Evolutionary conservation across 495 filamentous ascomycete species (phyloP).

Genomic region (Sphaerosporella brunnea): DNA sequence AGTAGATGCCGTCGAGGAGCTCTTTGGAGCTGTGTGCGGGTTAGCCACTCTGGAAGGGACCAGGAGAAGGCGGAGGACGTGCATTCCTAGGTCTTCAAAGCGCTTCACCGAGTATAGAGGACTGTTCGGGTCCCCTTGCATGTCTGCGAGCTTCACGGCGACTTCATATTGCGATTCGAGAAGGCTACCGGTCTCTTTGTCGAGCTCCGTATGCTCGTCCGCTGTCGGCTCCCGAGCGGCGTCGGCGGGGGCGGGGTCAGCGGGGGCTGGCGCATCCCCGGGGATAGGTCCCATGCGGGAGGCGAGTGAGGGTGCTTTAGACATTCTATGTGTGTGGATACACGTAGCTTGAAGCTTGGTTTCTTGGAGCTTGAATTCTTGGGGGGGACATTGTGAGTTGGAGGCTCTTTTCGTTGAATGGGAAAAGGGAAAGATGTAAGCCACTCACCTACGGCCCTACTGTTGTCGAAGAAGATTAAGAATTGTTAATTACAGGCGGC

Average conservation of each 20-base stretch:
- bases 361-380: too few species aligned
- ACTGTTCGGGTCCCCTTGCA: slow-evolving; percentile 70
- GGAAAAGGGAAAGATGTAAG: too few species aligned
- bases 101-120: slow-evolving; percentile 68
- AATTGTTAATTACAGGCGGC: too few species aligned
- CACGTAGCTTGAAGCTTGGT: too few species aligned
- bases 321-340: too few species aligned
- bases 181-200: slow-evolving; percentile 2
- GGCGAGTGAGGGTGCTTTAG: slow-evolving; percentile 12
- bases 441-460: too few species aligned
- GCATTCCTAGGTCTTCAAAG: slow-evolving; percentile 80
- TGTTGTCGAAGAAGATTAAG: too few species aligned
- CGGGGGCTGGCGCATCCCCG: slow-evolving; percentile 8
- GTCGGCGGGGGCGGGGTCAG: neutral
- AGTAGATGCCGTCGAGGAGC: slow-evolving; percentile 33
- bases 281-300: slow-evolving; percentile 22
- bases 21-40: slow-evolving; percentile 30
- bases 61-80: too few species aligned
- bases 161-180: slow-evolving; percentile 30
- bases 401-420: too few species aligned
- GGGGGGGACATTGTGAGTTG: too few species aligned
- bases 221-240: slow-evolving; percentile 7
- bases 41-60: too few species aligned
- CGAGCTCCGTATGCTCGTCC: neutral
- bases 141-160: slow-evolving; percentile 74